Evolutionary conservation across 139 green algal genomes (phyloP).

Genomic region (Chlorella sp.): DNA sequence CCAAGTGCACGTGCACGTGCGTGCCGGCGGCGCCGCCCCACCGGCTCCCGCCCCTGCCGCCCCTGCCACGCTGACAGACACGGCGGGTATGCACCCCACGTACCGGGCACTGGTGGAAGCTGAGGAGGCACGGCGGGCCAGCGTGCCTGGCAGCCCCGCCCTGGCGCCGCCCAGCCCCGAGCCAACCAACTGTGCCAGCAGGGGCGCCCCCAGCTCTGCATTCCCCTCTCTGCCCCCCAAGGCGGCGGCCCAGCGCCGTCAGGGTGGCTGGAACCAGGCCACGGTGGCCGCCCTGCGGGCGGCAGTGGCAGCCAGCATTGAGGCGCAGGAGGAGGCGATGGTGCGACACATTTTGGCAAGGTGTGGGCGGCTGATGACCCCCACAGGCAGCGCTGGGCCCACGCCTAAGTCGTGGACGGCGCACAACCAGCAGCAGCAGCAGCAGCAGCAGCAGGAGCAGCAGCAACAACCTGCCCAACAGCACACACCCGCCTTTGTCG

Average conservation of each 20-base stretch:
- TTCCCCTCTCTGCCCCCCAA: background rate
- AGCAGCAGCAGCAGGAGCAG: background rate
- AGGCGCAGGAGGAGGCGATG: background rate
- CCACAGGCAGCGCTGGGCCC: background rate
- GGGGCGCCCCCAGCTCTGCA: background rate
- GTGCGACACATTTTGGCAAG: background rate
- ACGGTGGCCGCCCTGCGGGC: background rate
- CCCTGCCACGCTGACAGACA: no score
- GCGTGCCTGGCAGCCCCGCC: background rate
- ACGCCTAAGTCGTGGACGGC: background rate
- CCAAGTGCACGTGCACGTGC: background rate
- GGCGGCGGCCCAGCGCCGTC: background rate
- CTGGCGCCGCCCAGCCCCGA: no score
- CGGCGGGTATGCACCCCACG: no score
- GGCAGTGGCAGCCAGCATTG: background rate
- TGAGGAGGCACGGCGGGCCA: background rate
- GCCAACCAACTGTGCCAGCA: background rate
- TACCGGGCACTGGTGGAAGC: background rate
- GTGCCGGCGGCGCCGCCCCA: background rate
- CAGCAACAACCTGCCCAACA: no score
- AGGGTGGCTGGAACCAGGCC: background rate
- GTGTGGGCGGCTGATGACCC: background rate
- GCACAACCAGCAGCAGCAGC: background rate
- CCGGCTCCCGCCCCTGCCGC: background rate
- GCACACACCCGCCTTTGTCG: background rate